Conservation (phyloP, 2,329 filamentous ascomycete species). For the Onygena corvina region DNA sequence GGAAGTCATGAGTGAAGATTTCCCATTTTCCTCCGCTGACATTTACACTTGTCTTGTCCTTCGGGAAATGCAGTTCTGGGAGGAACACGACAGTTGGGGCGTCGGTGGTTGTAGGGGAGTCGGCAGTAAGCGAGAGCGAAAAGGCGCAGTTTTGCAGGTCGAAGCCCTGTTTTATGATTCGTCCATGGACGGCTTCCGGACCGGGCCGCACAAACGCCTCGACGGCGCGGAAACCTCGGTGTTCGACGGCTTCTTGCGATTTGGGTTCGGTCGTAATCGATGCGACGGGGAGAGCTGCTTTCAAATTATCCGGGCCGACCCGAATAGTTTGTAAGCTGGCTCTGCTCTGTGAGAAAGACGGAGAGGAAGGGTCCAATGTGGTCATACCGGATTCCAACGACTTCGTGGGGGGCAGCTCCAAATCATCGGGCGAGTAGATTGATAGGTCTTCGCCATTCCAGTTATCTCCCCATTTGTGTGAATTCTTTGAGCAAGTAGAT, state of each 20-base stretch:
- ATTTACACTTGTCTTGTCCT: constrained; percentile 56
- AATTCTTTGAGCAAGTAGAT: constrained; percentile 46
- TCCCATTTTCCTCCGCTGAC: constrained; percentile 84
- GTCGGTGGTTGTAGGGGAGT: constrained; percentile 48
- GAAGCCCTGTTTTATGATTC: constrained; percentile 61
- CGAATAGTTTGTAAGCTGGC: constrained; percentile 34
- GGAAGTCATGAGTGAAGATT: constrained; percentile 60
- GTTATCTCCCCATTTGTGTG: constrained; percentile 76
- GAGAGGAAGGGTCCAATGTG: constrained; percentile 33
- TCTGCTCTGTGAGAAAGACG: constrained; percentile 44
- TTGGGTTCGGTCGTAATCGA: constrained; percentile 47
- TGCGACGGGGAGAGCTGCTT: constrained; percentile 50
- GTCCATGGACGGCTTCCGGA: constrained; percentile 62
- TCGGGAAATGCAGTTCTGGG: constrained; percentile 85
- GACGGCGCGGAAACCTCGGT: constrained; percentile 70
- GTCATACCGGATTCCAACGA: constrained; percentile 28
- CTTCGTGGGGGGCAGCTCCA: constrained; percentile 36
- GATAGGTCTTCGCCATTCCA: constrained; percentile 98
- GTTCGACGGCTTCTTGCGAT: constrained; percentile 46
- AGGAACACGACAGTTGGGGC: constrained; percentile 72
- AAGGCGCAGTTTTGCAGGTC: constrained; percentile 71
- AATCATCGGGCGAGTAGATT: constrained; percentile 77
- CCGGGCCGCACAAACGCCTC: constrained; percentile 86
- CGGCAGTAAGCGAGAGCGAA: constrained; percentile 54
- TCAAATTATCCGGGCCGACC: constrained; percentile 65